Base-by-base conservation (phyloP, 1,139 yeast genomes). In the Tardiomyces digboiensis region DNA sequence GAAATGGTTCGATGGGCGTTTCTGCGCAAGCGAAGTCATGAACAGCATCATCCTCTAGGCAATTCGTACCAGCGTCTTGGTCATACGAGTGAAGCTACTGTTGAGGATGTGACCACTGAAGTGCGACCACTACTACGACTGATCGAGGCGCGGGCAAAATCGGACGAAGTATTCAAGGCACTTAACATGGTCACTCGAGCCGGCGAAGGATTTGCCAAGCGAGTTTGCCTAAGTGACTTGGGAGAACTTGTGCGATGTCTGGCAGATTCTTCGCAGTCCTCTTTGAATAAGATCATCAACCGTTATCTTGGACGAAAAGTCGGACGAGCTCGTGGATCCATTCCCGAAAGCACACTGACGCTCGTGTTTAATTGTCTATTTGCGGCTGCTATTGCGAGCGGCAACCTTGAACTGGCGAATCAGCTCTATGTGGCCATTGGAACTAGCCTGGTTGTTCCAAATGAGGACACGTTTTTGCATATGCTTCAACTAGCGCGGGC, bases 1-100 rank as follows among this genome's bases (percentile, higher is more conserved):
- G 22, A 36, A 1, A 45, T 61, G 51, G 58, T 59, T 16, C 50
- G 59, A 38, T 61, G 64, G 65, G 55, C 60, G 2, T 46, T 59
- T 12, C 43, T 60, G 29, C 52, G 63, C 2, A 46, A 50, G 48
- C 47, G 53, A 1, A 46, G 54, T 2, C 40, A 56, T 18, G 55
- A 52, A 33, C 8, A 8, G 14, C 8, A 26, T 16, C 26, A 22
- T 7, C 26, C 26, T 12, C 10, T 12, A 12, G 10, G 16, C 3
- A n/a, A 16, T 5, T 26, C 33, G 8, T 26, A 26, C 33, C 12
- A 26, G 10, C 5, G 12, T 5, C 3, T 16, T 5, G 10, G 10
- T 16, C 3, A n/a, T 3, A 16, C 12, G 16, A 16, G 8, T 16
- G 33, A 26, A 26, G 3, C 14, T 8, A 5, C 14, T 5, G 33